Evolutionary conservation across 331 rosid genomes (phyloP), one percentile per base, ranked within the genome.

Genomic region (Malus hybrid): DNA sequence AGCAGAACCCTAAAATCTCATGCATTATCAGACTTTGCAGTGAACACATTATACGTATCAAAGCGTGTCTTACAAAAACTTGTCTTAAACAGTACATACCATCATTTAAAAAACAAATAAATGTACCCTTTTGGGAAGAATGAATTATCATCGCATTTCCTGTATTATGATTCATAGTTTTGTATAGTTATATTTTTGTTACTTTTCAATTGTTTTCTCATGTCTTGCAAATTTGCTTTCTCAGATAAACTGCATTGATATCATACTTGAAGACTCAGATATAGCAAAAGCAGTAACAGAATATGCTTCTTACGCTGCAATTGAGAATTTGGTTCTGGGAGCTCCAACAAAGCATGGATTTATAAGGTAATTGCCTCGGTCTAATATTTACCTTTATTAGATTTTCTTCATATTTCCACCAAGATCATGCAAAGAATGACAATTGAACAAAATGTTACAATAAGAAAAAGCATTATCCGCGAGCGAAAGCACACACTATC

Each of bases 191-290:
- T 4, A 3, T 50, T 4, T 52, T 29, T 48, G 63, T 55, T 52
- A 7, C 15, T 16, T 50, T n/a, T 59, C 18, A 8, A n/a, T 68
- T 46, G 6, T 67, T 77, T 67, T 31, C 73, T 80, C 27, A n/a
- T 65, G 81, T 80, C 31, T 16, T 65, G 81, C 29, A 39, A 33
- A 59, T 71, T 16, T 69, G 39, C 46, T 52, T 67, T 24, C 5
- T 70, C 80, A 94, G 99, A 89, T 94, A 85, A 87, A 87, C 32
- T 90, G 97, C 80, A 89, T 94, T 52, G 99, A 94, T 81, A 82
- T 94, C 78, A 78, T 90, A 63, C 89, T 94, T 36, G 97, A 94
- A 81, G 97, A 89, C 86, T 64, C 82, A 7, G 99, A 94, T 81
- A 71, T 90, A 42, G 92, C 76, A 55, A 94, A 89, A 84, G 96